Base-by-base conservation (phyloP, 768 basidiomycete genomes). In the Rhodotorula sphaerocarpa region DNA sequence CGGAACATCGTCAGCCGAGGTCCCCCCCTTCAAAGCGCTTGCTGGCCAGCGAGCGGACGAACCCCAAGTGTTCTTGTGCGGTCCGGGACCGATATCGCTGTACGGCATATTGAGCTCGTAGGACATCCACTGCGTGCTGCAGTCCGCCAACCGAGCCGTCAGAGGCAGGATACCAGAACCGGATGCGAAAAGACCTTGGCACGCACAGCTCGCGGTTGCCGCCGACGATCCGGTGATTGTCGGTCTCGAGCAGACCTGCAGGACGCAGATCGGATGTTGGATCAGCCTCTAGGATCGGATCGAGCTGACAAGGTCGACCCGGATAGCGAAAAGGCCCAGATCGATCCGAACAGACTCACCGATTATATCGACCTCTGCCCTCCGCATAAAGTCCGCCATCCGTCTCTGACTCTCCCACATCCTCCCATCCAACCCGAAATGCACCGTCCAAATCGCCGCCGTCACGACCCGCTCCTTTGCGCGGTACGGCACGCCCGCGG, bases 391-490 rank as follows among this genome's bases (percentile, higher is more conserved):
- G 61, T 84, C 81, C 65, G 82, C 77, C 73, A 88, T 82, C 7
- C 84, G 78, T 45, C 80, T 74, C 73, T 87, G 86, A 71, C 86
- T 87, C 69, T 88, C 87, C 59, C 65, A 62, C 66, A 67, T 63
- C 20, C 39, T 47, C 66, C 87, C 83, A 74, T 89, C 83, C 25
- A 84, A 78, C 1, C 90, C 90, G 72, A 93, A 93, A 74, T 93
- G 90, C 30, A 93, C 80, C 1, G 90, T 89, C 90, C 89, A 92
- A 33, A 92, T 88, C 5, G 87, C 90, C 7, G 86, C 84, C 25
- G 83, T 85, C 46, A 90, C 77, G n/a, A 87, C 79, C 34, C 86
- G 78, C 21, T 83, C 79, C 5, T 48, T 42, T 2, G 55, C 34
- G 21, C 50, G 28, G 55, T 57, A 53, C 39, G 63, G 57, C 43